phyloP scores from a whole-genome alignment of 768 basidiomycete species.

The Phlebiopsis flavidoalba region DNA sequence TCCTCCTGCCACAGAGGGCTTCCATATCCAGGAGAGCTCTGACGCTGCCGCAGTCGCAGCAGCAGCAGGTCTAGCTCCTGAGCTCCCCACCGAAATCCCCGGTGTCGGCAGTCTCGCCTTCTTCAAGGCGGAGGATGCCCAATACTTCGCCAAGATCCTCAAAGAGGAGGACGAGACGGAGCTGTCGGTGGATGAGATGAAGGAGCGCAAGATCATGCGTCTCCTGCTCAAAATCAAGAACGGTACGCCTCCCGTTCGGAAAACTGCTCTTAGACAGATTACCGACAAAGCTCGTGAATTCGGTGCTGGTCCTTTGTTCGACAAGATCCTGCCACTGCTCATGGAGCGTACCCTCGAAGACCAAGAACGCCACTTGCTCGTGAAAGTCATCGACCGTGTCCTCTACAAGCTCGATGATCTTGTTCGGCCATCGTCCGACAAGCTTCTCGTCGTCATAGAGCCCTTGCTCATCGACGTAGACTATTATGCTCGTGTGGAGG shows the following conservation, averaged over 20 bases:
- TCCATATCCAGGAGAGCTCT: conserved; percentile 95
- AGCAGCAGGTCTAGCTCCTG: conserved; percentile 87
- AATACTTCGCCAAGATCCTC: conserved; percentile 94
- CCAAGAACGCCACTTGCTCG: conserved; percentile 95
- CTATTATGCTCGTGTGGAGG: conserved; percentile 94
- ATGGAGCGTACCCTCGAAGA: conserved; percentile 99
- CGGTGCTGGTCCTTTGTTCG: conserved; percentile 95
- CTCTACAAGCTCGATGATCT: conserved; percentile 99
- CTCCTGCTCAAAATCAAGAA: conserved; percentile 98
- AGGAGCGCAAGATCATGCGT: conserved; percentile 99
- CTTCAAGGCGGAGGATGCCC: conserved; percentile 97
- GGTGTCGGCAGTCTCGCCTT: conserved; percentile 96
- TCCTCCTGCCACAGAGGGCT: conserved; percentile 58
- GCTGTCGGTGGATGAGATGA: conserved; percentile 94
- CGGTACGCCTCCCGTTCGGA: conserved; percentile 96
- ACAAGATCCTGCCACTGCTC: conserved; percentile 95
- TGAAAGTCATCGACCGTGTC: conserved; percentile 98
- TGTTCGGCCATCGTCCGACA: conserved; percentile 97
- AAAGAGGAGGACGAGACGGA: conserved; percentile 95
- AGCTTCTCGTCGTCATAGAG: conserved; percentile 99
- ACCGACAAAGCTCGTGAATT: conserved; percentile 99
- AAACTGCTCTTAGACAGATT: conserved; percentile 95
- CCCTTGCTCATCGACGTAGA: conserved; percentile 98
- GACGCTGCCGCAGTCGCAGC: conserved; percentile 86
- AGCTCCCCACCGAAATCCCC: conserved; percentile 95